Conservation (phyloP, 2,329 filamentous ascomycete genomes). For the Fusarium succisae region DNA sequence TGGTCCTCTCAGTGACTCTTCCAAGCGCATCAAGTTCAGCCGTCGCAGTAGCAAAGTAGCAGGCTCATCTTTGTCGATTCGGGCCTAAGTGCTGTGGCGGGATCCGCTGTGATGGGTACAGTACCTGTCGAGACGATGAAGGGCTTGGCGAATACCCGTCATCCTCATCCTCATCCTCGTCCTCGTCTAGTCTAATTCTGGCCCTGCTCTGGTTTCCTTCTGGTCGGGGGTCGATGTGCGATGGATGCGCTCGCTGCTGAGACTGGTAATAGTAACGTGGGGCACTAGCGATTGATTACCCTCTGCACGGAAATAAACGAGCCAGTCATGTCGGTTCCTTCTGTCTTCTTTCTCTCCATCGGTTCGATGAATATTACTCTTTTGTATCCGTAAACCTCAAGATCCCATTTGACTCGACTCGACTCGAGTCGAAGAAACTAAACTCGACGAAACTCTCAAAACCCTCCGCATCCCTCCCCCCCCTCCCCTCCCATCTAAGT, state of each 20-base stretch:
- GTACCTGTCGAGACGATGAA: conserved; percentile 21
- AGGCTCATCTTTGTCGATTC: conserved; percentile 28
- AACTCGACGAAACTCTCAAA: conserved; percentile 20
- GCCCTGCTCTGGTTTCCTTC: not conserved
- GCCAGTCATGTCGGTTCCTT: conserved; percentile 17
- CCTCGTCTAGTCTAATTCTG: not conserved
- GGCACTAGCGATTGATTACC: conserved; percentile 12
- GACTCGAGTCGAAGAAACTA: not conserved
- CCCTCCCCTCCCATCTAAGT: not conserved
- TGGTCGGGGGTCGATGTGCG: conserved; percentile 31
- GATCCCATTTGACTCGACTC: not conserved
- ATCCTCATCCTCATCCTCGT: not conserved
- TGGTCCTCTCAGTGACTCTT: conserved; percentile 12
- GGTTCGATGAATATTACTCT: not conserved
- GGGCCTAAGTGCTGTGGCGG: conserved; percentile 35
- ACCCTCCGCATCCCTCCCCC: conserved; percentile 12
- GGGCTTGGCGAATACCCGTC: conserved; percentile 24
- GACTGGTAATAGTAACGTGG: conserved; percentile 16
- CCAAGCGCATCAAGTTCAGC: conserved; percentile 19
- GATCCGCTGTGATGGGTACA: conserved; percentile 30
- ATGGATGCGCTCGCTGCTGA: conserved; percentile 19
- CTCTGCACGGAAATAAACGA: conserved; percentile 20
- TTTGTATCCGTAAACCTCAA: conserved; percentile 3
- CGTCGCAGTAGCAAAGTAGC: not conserved
- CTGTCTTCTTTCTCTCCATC: conserved; percentile 16